These are phyloP conservation scores for Zelonia costaricensis DNA, from an alignment of 208 protist species.

Conservation along the genomic window DNA sequence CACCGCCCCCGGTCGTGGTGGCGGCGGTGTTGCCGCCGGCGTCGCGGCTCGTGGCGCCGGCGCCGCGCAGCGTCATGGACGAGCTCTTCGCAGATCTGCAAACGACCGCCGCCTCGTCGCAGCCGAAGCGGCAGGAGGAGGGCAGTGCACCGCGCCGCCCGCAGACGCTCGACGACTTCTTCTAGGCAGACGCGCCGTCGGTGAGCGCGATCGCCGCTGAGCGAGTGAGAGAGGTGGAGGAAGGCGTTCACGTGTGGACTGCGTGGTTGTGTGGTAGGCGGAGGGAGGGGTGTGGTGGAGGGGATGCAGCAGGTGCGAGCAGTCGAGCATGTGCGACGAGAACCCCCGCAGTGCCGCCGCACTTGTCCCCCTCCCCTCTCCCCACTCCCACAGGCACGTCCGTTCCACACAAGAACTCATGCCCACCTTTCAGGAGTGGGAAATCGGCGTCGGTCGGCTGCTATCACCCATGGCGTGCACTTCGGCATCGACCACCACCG, in stretches of 20 bases:
- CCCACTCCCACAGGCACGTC: neutral
- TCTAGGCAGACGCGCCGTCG: constrained; percentile 15
- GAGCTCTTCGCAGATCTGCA: constrained; percentile 34
- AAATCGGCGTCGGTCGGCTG: neutral
- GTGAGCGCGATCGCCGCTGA: neutral
- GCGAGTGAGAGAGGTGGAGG: neutral
- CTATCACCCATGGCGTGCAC: no score
- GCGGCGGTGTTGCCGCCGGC: neutral
- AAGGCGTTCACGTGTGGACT: neutral
- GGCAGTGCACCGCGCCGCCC: neutral
- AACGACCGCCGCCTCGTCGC: neutral
- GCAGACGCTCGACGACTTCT: constrained; percentile 46
- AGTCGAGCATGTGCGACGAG: no score
- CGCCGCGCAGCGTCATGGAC: constrained; percentile 38
- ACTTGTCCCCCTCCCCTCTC: neutral
- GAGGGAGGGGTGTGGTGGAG: neutral
- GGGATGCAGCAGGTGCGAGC: no score
- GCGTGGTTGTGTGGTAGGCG: neutral
- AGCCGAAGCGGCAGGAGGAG: neutral
- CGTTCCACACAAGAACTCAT: no score
- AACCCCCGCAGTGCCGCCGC: no score
- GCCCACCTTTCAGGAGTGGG: neutral
- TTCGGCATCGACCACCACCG: no score
- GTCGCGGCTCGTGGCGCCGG: constrained; percentile 4
- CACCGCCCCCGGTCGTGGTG: neutral